phyloP scores from a whole-genome alignment of 768 basidiomycete species.

The Mycena rosella region DNA sequence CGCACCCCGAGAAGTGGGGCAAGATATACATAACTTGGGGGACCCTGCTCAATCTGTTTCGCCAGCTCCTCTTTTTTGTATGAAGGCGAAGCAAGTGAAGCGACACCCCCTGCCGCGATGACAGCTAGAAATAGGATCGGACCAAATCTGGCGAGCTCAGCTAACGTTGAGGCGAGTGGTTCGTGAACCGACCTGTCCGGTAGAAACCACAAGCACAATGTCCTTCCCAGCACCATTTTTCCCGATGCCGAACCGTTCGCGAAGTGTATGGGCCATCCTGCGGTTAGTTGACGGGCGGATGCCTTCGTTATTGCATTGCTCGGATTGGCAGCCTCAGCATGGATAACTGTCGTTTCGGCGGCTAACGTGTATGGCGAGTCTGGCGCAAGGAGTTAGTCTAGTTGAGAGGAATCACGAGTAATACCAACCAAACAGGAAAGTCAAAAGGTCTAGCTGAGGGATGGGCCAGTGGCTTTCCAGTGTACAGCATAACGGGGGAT shows the following conservation, averaged over 20 bases:
- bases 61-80: conserved; percentile 26
- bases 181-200: conserved; percentile 22
- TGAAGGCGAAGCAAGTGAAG: conserved; percentile 22
- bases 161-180: neutral
- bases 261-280: conserved; percentile 27
- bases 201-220: conserved; percentile 30
- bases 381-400: neutral
- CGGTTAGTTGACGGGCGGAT: conserved; percentile 25
- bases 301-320: conserved; percentile 26
- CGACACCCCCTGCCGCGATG: conserved; percentile 33
- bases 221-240: conserved; percentile 27
- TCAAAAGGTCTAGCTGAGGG: conserved; percentile 31
- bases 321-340: conserved; percentile 32
- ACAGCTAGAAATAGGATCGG: conserved; percentile 32
- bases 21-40: conserved; percentile 32
- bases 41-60: conserved; percentile 24
- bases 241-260: conserved; percentile 28
- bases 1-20: neutral
- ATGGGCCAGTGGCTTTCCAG: too few relatives aligned
- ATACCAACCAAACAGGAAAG: conserved; percentile 23
- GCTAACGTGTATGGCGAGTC: conserved; percentile 15
- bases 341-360: conserved; percentile 22
- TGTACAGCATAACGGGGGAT: too few relatives aligned
- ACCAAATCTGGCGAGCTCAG: conserved; percentile 4
- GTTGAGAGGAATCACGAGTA: too few relatives aligned